Conservation (phyloP, 2,329 filamentous ascomycete genomes). For the Calonectria montana region DNA sequence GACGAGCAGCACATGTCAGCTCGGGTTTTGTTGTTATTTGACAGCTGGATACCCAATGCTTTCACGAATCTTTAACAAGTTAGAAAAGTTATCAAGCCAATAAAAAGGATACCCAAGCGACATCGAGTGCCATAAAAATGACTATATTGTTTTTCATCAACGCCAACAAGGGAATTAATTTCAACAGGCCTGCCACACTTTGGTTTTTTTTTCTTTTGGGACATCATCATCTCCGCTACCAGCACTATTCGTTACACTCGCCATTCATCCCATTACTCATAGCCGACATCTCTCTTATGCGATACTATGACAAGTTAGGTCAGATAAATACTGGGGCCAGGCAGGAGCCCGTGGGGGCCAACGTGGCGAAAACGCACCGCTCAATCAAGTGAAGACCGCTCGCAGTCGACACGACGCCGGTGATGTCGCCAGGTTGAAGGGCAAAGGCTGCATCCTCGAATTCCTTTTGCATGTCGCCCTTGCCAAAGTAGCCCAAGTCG, state of each 20-base stretch:
- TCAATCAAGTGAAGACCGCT: conserved; percentile 97
- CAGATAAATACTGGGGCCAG: neutral
- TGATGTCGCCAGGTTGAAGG: conserved; percentile 88
- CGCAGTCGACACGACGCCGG: conserved; percentile 88
- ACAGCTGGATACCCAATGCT: neutral
- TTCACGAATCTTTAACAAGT: neutral
- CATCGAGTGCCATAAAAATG: neutral
- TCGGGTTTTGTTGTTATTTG: neutral
- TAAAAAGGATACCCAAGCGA: neutral
- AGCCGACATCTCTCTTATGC: conserved; percentile 20
- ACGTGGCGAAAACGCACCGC: conserved; percentile 68
- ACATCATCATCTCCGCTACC: conserved; percentile 20
- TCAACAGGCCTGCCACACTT: conserved; percentile 4
- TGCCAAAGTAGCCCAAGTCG: conserved; percentile 94
- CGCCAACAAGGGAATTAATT: conserved; percentile 7
- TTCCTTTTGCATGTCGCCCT: conserved; percentile 97
- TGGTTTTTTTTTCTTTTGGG: conserved; percentile 17
- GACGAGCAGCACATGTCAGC: neutral
- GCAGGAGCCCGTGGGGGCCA: neutral
- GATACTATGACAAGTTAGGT: conserved; percentile 17
- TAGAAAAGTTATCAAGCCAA: neutral
- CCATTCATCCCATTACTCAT: conserved; percentile 5
- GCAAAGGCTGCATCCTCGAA: conserved; percentile 96
- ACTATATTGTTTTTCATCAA: conserved; percentile 9
- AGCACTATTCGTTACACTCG: neutral